These are phyloP conservation scores for Paecilomyces dactylethromorphus DNA, from an alignment of 2,329 filamentous ascomycete species.

Conservation along the genomic window DNA sequence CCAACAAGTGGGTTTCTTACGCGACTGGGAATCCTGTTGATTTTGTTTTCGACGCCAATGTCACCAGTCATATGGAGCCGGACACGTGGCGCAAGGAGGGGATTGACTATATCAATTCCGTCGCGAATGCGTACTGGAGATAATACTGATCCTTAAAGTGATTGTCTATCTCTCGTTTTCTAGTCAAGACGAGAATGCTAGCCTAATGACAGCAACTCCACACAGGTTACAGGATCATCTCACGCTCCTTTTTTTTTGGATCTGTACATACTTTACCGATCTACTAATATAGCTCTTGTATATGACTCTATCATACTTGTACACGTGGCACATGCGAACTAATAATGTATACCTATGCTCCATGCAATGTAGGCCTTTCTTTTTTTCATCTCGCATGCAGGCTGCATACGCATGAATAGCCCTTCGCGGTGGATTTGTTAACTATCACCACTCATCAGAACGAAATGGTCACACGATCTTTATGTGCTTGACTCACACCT, in stretches of 20 bases:
- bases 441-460: neutral
- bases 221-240: neutral
- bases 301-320: neutral
- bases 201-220: neutral
- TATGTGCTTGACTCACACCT: too few species aligned
- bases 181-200: neutral
- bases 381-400: neutral
- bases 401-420: neutral
- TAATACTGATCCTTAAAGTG: slow-evolving; percentile 1
- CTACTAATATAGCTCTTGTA: neutral
- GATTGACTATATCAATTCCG: slow-evolving; percentile 25
- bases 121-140: slow-evolving; percentile 17
- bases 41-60: slow-evolving; percentile 46
- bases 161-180: neutral
- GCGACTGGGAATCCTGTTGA: slow-evolving; percentile 35
- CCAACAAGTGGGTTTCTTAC: slow-evolving; percentile 41
- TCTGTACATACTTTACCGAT: neutral
- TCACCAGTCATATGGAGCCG: slow-evolving; percentile 34
- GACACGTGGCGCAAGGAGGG: slow-evolving; percentile 39
- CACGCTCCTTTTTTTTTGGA: neutral
- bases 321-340: neutral
- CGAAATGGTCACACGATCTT: neutral
- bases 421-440: neutral
- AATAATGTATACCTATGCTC: neutral
- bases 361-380: neutral